Percentiles rank a stretch among this genome's conserved stretches.
phyloP scores from a whole-genome alignment of 352 stramenopile genomes.

The Albugo laibachii region DNA sequence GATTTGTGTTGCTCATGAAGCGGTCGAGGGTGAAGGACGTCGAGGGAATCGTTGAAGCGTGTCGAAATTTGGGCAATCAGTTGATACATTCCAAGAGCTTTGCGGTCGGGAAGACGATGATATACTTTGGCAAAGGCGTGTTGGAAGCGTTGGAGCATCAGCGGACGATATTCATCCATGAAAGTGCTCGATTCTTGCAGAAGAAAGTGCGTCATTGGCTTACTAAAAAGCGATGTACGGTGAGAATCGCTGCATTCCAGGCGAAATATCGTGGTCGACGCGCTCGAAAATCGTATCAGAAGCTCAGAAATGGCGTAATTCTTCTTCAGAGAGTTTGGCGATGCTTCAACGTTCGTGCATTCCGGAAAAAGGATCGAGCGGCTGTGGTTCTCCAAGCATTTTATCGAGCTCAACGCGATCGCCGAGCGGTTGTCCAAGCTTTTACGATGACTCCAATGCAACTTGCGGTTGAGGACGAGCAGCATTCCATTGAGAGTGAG shows the following conservation, averaged over 20 bases:
- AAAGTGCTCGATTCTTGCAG: conserved; percentile 43
- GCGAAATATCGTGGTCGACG: conserved; percentile 26
- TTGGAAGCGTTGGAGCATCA: conserved; percentile 80
- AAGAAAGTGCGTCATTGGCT: conserved; percentile 27
- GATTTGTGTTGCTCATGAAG: conserved; percentile 53
- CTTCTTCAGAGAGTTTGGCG: too few relatives aligned
- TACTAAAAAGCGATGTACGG: conserved; percentile 5
- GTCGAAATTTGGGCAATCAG: conserved; percentile 24
- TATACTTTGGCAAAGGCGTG: conserved; percentile 88
- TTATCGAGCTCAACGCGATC: too few relatives aligned
- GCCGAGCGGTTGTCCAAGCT: too few relatives aligned
- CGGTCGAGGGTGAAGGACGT: background rate
- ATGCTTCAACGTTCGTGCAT: too few relatives aligned
- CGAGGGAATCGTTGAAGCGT: conserved; percentile 24
- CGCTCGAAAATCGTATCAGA: conserved; percentile 21
- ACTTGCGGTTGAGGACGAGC: too few relatives aligned
- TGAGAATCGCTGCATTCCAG: conserved; percentile 36
- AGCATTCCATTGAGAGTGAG: too few relatives aligned
- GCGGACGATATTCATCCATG: conserved; percentile 47
- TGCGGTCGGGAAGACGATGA: conserved; percentile 69
- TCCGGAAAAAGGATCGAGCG: too few relatives aligned
- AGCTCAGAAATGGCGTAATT: background rate
- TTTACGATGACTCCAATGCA: too few relatives aligned
- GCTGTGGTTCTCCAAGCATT: too few relatives aligned
- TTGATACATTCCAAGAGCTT: conserved; percentile 28